Conservation (phyloP, 2,329 filamentous ascomycete genomes). For the Ascochyta viciae-villosae region DNA sequence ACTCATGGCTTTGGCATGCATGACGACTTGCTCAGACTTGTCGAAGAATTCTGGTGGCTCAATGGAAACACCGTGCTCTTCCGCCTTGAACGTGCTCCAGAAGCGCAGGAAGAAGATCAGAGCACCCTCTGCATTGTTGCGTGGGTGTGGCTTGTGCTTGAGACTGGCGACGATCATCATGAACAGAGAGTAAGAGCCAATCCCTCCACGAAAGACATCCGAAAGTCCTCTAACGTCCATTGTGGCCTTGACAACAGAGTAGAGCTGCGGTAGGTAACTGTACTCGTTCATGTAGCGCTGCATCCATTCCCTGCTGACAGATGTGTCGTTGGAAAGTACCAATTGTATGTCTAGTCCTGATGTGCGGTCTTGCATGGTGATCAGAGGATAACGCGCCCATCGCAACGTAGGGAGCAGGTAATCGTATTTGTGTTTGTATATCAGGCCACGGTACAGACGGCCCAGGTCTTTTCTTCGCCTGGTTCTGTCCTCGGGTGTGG, state of each 20-base stretch:
- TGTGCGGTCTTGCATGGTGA: slow-evolving; percentile 52
- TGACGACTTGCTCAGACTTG: slow-evolving; percentile 38
- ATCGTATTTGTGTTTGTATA: background rate
- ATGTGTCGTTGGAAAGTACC: slow-evolving; percentile 53
- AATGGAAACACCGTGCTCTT: slow-evolving; percentile 57
- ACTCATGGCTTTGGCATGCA: slow-evolving; percentile 22
- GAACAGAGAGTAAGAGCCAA: slow-evolving; percentile 63
- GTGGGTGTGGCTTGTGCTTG: slow-evolving; percentile 51
- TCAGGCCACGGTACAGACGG: slow-evolving; percentile 4
- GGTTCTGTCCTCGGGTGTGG: slow-evolving; percentile 17
- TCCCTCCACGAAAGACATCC: slow-evolving; percentile 56
- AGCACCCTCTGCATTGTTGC: slow-evolving; percentile 48
- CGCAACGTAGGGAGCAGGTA: slow-evolving; percentile 33
- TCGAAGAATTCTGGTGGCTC: slow-evolving; percentile 56
- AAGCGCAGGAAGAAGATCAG: slow-evolving; percentile 60
- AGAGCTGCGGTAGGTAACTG: slow-evolving; percentile 59
- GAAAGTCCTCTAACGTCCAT: slow-evolving; percentile 60
- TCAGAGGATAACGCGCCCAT: slow-evolving; percentile 49
- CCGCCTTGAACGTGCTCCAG: slow-evolving; percentile 57
- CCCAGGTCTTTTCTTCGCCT: slow-evolving; percentile 9
- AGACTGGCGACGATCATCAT: slow-evolving; percentile 65
- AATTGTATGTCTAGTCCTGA: slow-evolving; percentile 62
- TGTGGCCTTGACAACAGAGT: slow-evolving; percentile 57
- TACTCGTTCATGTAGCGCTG: slow-evolving; percentile 57
- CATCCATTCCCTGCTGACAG: slow-evolving; percentile 53